Base-by-base conservation (phyloP, 2,329 filamentous ascomycete genomes). In the Mollisia scopiformis region DNA sequence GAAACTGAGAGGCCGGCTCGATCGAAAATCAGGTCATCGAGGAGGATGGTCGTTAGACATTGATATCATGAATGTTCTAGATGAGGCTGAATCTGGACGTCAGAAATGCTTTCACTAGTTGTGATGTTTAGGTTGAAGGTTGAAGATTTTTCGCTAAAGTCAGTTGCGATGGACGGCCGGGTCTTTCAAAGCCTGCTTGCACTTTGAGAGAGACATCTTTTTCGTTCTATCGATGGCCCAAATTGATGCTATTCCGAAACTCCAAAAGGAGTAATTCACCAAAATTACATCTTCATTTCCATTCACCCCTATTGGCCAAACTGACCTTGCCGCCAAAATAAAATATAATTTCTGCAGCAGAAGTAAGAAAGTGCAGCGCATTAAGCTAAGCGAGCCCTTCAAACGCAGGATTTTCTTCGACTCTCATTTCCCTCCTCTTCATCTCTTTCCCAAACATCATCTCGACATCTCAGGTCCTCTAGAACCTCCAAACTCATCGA, bases 121-220 rank as follows among this genome's bases (percentile, higher is more conserved):
- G 33, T 8, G 46, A 41, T 58, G n/a, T 53, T 51, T 23, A n/a
- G n/a, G n/a, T n/a, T n/a, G n/a, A 30, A 25, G 7, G 25, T n/a
- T 47, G 51, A 59, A 59, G 57, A 50, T 49, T 59, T 59, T 50
- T 59, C 57, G 57, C 35, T 28, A 39, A 59, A 59, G 46, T n/a
- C 30, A 28, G 46, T 62, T 57, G 39, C 37, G 46, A n/a, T n/a
- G n/a, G n/a, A n/a, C n/a, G n/a, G n/a, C n/a, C n/a, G n/a, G n/a
- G n/a, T n/a, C n/a, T n/a, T n/a, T n/a, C n/a, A n/a, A n/a, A n/a
- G n/a, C n/a, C n/a, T n/a, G n/a, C n/a, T n/a, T n/a, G n/a, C n/a
- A n/a, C n/a, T n/a, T n/a, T n/a, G n/a, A n/a, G n/a, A n/a, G n/a
- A n/a, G n/a, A n/a, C n/a, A n/a, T n/a, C n/a, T n/a, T n/a, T n/a